Base-by-base conservation (phyloP, 83 land plant species). In the Diphasiastrum complanatum region DNA sequence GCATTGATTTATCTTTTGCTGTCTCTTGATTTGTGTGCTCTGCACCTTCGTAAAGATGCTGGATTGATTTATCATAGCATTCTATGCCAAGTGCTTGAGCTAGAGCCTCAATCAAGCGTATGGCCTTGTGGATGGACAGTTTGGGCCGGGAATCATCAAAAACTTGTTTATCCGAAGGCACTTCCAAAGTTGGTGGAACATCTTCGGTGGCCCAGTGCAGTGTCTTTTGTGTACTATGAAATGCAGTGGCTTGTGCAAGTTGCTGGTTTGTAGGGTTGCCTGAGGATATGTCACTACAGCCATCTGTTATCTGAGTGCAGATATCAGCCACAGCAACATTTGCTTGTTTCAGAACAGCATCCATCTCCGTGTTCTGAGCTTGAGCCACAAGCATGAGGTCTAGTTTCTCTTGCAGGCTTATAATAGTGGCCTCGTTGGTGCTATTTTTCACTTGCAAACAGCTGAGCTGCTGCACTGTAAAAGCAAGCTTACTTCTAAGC, bases 1-100 rank as follows among this genome's bases (percentile, higher is more conserved):
- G 26, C 41, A 33, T 81, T 63, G 19, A 86, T 86, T 80, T 83
- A 68, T 75, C 55, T 18, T 77, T 43, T 47, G 51, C 59, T 23
- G 23, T 34, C 52, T 65, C 59, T 3, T 40, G 33, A 11, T 65
- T 59, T 51, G 51, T 47, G 22, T 46, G 59, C 43, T 65, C 52
- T 20, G 59, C 59, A 26, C 51, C 59, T 14, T 51, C 59, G 20
- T 65, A 56, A 14, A 51, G 68, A 26, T 65, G 59, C 30, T 52
- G 46, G 43, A 23, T 24, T 12, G 59, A 33, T 38, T 65, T 59
- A 14, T 59, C 61, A 24, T 65, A 33, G 25, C 51, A 16, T 49
- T 65, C 68, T 12, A 51, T 46, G 29, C 52, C 68, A 33, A 65
- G 25, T 22, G 56, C 33, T 4, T 35, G 61, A 19, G 47, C 53